phyloP scores from a whole-genome alignment of 257 asterid genomes.

The Scutellaria barbata region DNA sequence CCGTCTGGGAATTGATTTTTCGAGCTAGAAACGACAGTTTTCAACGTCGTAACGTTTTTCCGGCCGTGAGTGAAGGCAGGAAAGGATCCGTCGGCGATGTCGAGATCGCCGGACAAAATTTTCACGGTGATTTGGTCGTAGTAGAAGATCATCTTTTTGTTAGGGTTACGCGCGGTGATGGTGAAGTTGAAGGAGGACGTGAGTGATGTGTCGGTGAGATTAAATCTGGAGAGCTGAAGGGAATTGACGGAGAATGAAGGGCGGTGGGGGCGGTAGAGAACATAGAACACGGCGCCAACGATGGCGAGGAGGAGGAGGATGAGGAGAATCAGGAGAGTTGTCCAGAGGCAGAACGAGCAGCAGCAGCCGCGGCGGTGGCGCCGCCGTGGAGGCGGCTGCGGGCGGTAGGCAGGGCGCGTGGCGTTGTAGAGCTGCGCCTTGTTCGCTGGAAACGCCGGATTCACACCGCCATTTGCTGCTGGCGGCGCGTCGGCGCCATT shows the following conservation, averaged over 20 bases:
- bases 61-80: constrained; percentile 65
- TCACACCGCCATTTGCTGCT: constrained; percentile 49
- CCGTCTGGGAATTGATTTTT: constrained; percentile 44
- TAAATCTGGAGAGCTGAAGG: constrained; percentile 72
- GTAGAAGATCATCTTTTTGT: constrained; percentile 53
- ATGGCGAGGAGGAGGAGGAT: constrained; percentile 61
- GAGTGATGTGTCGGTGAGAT: constrained; percentile 68
- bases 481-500: constrained; percentile 38
- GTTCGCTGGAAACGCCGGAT: constrained; percentile 64
- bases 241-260: constrained; percentile 72
- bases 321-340: constrained; percentile 54
- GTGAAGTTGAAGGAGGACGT: constrained; percentile 70
- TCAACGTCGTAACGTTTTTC: constrained; percentile 56
- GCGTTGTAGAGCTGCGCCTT: constrained; percentile 74
- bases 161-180: constrained; percentile 76
- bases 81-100: constrained; percentile 63
- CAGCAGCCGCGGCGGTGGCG: constrained; percentile 73
- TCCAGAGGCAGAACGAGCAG: constrained; percentile 72
- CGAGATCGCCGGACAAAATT: constrained; percentile 54
- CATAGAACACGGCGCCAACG: constrained; percentile 70
- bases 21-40: constrained; percentile 50
- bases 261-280: constrained; percentile 84
- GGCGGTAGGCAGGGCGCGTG: constrained; percentile 78
- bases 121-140: constrained; percentile 65
- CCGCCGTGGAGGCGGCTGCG: constrained; percentile 70